Evolutionary conservation across 345 rosid species (phyloP), one percentile per base, ranked within the genome.

Genomic region (Sonneratia caseolaris): DNA sequence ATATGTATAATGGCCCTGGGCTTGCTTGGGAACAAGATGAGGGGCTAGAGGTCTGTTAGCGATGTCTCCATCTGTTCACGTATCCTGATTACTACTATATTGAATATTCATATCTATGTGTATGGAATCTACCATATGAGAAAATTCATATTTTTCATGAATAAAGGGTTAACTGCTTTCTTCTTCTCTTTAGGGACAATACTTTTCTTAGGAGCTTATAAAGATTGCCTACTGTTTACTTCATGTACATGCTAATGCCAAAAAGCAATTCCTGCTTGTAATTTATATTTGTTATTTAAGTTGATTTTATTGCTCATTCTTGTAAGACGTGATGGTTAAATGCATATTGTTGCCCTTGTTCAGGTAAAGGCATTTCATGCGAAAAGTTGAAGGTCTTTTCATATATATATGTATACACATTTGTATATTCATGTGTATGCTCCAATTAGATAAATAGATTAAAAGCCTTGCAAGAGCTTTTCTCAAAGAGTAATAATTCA

Each of bases 41-140:
- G 87, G 97, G 93, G 86, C 97, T 95, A 71, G 99, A 95, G 98
- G 98, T 94, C 92, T 86, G 98, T 91, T 84, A 84, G 71, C 76
- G 89, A 79, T 86, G 86, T 78, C 86, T 82, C 85, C 87, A 82
- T 71, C 72, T 81, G 84, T 83, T 85, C 87, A 81, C 80, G 98
- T 94, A 91, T 91, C 98, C 98, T 91, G 87, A 84, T 79, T 68
- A 75, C 67, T 67, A 15, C 21, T 42, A 9, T 12, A 42, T 45
- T 42, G 32, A 8, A 38, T 68, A 19, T 43, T 36, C 35, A 10
- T 68, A 18, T 43, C 16, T 42, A 40, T 68, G n/a, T 68, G 32
- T 5, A 7, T 36, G 10, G n/a, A 38, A 53, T 53, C 57, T 53
- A 19, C 14, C 57, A 53, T 53, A 53, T 53, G 5, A 19, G 15